Base-by-base conservation (phyloP, 2,329 filamentous ascomycete genomes). In the Aspergillus sergii region DNA sequence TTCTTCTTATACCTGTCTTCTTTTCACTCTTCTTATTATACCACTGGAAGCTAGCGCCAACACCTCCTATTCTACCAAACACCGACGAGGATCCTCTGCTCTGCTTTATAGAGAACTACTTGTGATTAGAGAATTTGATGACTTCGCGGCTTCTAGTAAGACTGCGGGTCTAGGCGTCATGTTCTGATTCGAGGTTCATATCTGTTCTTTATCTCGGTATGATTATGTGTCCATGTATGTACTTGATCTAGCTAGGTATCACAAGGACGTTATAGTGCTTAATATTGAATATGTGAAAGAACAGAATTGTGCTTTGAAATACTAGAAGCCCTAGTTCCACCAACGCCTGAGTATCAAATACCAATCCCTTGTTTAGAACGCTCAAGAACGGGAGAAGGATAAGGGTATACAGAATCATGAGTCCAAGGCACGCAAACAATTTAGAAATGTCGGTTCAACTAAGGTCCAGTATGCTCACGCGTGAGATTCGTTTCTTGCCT, bases 381-480 rank as follows among this genome's bases (percentile, higher is more conserved):
- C 48, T 34, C 26, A n/a, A 34, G 9, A n/a, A 51, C 30, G 8
- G 26, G 43, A 46, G 19, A 26, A 19, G 51, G n/a, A 55, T 4
- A 55, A 26, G 32, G 32, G 12, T 19, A 21, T 23, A 19, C 6
- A 55, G 23, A 39, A 11, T 16, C 11, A 23, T 19, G 26, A 23
- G 28, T 16, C 21, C 10, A 51, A n/a, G 14, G 16, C 48, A 32
- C 23, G n/a, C 43, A 23, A 23, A 46, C 41, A 23, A 23, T 34
- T 21, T 36, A 36, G 26, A 36, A 8, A 28, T n/a, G 28, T 64
- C 53, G 64, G 11, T 57, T 71, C 65, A 78, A 63, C 32, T 55
- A 26, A 55, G 51, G 62, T 78, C 75, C 54, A 78, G 19, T 36
- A 78, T 69, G 66, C 76, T 77, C 21, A 77, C 75, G 36, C 76